Conservation (phyloP, 2,329 filamentous ascomycete species). For the Pyricularia sp. region DNA sequence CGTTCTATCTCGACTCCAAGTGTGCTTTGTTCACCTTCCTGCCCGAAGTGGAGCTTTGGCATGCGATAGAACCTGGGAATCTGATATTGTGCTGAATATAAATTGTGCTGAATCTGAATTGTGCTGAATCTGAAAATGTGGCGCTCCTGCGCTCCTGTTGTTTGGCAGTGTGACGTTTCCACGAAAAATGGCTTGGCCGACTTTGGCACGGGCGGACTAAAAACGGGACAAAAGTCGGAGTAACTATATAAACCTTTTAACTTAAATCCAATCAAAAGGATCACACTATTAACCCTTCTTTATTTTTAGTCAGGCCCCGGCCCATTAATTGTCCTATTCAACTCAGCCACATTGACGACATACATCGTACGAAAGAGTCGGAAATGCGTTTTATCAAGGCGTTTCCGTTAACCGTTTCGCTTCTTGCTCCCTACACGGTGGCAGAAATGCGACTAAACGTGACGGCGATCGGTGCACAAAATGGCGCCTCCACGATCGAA, state of each 20-base stretch:
- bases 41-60: not conserved
- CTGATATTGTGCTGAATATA: not conserved
- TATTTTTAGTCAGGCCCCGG: not conserved
- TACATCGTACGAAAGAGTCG: not conserved
- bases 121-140: not conserved
- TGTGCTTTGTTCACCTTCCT: not conserved
- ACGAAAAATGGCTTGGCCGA: not conserved
- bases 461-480: slow-evolving; percentile 26
- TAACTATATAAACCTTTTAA: not conserved
- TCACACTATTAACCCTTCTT: not conserved
- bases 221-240: not conserved
- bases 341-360: not conserved
- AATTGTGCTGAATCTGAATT: not conserved
- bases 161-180: not conserved
- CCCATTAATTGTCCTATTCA: not conserved
- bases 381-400: not conserved
- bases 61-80: not conserved
- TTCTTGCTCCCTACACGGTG: not conserved
- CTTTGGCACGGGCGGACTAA: not conserved
- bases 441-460: slow-evolving; percentile 19
- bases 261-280: not conserved
- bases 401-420: not conserved
- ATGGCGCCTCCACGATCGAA: slow-evolving; percentile 30
- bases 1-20: not conserved
- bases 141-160: not conserved